These are phyloP conservation scores for Aspergillus nomiae DNA, from an alignment of 2,329 filamentous ascomycete species.

Conservation along the genomic window DNA sequence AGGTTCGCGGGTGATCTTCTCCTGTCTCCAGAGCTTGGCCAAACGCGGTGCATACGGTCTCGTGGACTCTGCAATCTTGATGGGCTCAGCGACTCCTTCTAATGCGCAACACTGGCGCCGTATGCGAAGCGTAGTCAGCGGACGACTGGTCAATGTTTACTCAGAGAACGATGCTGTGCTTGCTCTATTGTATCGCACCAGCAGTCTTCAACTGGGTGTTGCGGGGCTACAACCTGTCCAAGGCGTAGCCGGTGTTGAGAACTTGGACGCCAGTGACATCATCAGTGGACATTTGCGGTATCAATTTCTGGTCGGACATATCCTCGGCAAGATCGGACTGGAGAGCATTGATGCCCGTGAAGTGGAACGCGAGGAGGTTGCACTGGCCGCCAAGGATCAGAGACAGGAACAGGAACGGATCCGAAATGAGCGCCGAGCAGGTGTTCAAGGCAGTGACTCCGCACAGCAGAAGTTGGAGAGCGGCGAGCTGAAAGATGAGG, in stretches of 20 bases:
- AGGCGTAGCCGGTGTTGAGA: conserved; percentile 57
- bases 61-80: conserved; percentile 78
- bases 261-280: conserved; percentile 66
- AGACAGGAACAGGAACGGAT: conserved; percentile 40
- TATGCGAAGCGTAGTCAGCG: conserved; percentile 76
- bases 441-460: conserved; percentile 20
- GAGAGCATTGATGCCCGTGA: conserved; percentile 62
- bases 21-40: conserved; percentile 75
- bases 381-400: conserved; percentile 40
- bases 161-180: conserved; percentile 86
- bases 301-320: conserved; percentile 65
- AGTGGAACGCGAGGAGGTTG: conserved; percentile 46
- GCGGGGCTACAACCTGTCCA: conserved; percentile 77
- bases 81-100: conserved; percentile 78
- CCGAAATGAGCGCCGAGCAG: conserved; percentile 32
- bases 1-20: conserved; percentile 79
- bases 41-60: conserved; percentile 79
- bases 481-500: conserved; percentile 18
- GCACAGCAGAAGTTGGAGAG: conserved; percentile 18
- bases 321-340: conserved; percentile 68
- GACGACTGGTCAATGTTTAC: conserved; percentile 83
- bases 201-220: conserved; percentile 78
- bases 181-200: conserved; percentile 82
- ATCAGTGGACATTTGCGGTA: conserved; percentile 72
- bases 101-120: conserved; percentile 72